Base-by-base conservation (phyloP, 139 green algal species). In the Pedinophyceae sp. region DNA sequence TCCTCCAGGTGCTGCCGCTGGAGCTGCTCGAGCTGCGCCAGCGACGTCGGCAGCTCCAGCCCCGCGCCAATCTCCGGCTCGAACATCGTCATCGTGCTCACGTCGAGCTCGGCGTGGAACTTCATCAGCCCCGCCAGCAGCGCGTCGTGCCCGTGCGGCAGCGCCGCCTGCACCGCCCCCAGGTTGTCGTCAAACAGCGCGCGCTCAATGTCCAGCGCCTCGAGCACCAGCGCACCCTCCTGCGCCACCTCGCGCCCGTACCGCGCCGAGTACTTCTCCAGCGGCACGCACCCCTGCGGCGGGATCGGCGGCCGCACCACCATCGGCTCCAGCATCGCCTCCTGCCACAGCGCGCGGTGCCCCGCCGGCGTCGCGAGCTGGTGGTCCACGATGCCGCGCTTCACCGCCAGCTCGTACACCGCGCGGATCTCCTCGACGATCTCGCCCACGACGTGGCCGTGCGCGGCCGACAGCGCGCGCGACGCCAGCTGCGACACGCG, bases 361-460 rank as follows among this genome's bases (percentile, higher is more conserved):
- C 61, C 62, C 15, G 70, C 70, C 10, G 63, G 50, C 17, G 65
- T 54, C 0, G 27, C 34, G 53, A 83, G 80, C 55, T 68, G 58
- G 23, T 69, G 49, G 30, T 80, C 59, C 27, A 84, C 67, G 27
- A 87, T 74, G 28, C 65, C 65, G 15, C 63, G 50, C 50, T 81
- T 82, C 17, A 87, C 74, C 5, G 78, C 73, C 52, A 62, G 66
- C 49, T 67, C 52, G 64, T 77, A 86, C 46, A 73, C 55, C 16
- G 62, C 29, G 15, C 40, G 34, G 18, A 51, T 50, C 2, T 53
- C 59, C 6, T 49, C 22, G 7, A 71, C 41, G 48, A 56, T 68
- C 1, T 50, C 61, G 67, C 58, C 17, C 23, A 63, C 55, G 18
- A 71, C 52, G 1, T 34, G 19, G 0, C 58, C 61, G 41, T 53